Evolutionary conservation across 2,329 filamentous ascomycete species (phyloP).

Genomic region (Scedosporium dehoogii): DNA sequence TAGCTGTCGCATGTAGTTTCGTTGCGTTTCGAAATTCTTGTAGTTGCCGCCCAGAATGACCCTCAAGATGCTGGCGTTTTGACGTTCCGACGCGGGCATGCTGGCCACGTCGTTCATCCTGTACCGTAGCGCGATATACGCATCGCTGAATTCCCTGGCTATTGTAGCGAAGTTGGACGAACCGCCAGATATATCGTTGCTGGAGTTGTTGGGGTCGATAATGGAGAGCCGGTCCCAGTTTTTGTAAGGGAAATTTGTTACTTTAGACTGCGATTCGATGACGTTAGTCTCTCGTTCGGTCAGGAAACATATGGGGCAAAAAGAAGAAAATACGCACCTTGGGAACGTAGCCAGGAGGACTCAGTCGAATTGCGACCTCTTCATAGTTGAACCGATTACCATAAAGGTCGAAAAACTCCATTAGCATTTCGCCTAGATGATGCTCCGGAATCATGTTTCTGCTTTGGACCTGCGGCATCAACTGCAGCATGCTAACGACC

Average conservation of each 20-base stretch:
- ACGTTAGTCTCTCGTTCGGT: slow-evolving; percentile 3
- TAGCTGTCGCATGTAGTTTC: slow-evolving; percentile 3
- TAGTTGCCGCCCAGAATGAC: slow-evolving; percentile 12
- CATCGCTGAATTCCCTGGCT: slow-evolving; percentile 57
- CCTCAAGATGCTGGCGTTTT: slow-evolving; percentile 8
- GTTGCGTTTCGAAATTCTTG: slow-evolving; percentile 9
- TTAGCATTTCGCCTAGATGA: slow-evolving; percentile 69
- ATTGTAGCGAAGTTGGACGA: slow-evolving; percentile 62
- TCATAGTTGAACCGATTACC: slow-evolving; percentile 69
- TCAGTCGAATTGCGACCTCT: slow-evolving; percentile 62
- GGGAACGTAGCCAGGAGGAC: slow-evolving; percentile 62
- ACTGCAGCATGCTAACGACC: slow-evolving; percentile 78
- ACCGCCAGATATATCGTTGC: slow-evolving; percentile 86
- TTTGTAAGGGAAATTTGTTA: slow-evolving; percentile 40
- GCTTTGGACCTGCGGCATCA: slow-evolving; percentile 62
- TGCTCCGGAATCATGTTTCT: slow-evolving; percentile 47
- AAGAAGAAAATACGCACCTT: slow-evolving; percentile 48
- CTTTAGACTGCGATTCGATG: slow-evolving; percentile 27
- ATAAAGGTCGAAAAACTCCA: slow-evolving; percentile 85
- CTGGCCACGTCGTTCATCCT: slow-evolving; percentile 44
- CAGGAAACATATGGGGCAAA: too few relatives aligned
- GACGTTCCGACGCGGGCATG: slow-evolving; percentile 11
- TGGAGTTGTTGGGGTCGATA: slow-evolving; percentile 76
- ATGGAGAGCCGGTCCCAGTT: slow-evolving; percentile 67
- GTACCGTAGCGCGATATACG: slow-evolving; percentile 45